Conservation (phyloP, 768 basidiomycete species). For the Trametes elegans region DNA sequence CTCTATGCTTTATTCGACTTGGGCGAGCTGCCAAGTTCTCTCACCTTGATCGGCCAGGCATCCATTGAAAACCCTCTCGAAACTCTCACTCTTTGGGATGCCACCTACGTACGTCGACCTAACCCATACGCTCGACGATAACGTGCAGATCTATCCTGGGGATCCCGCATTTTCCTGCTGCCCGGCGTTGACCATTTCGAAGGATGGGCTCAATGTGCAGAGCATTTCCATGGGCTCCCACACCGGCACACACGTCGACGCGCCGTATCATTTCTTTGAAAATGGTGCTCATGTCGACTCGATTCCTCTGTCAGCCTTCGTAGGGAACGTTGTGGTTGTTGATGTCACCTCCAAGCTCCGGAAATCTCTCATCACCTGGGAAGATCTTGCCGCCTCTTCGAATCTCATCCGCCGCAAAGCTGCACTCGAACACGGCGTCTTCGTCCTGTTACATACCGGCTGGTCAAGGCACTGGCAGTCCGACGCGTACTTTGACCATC, state of each 20-base stretch:
- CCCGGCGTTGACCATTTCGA: constrained; percentile 39
- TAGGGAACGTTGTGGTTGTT: constrained; percentile 49
- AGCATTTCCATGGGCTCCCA: constrained; percentile 60
- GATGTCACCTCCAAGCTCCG: constrained; percentile 39
- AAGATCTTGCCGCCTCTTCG: constrained; percentile 28
- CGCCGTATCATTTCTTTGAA: constrained; percentile 67
- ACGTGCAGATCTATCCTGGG: constrained; percentile 51
- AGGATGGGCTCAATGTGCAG: constrained; percentile 51
- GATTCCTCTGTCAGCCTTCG: constrained; percentile 48
- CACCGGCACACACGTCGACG: constrained; percentile 78
- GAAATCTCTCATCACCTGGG: constrained; percentile 19
- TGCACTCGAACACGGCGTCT: constrained; percentile 30
- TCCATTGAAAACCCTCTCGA: not conserved
- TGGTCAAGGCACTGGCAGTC: constrained; percentile 48
- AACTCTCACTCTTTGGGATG: not conserved
- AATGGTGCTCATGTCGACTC: constrained; percentile 56
- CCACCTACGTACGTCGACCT: constrained; percentile 46
- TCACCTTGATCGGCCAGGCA: not conserved
- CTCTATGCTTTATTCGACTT: no score
- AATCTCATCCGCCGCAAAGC: constrained; percentile 30
- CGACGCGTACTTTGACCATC: constrained; percentile 61
- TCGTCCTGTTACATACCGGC: constrained; percentile 62
- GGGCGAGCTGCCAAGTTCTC: no score
- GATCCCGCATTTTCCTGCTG: constrained; percentile 49
- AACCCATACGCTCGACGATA: constrained; percentile 45